Evolutionary conservation across 495 filamentous ascomycete genomes (phyloP).

Genomic region (Lichenothelia convexa): DNA sequence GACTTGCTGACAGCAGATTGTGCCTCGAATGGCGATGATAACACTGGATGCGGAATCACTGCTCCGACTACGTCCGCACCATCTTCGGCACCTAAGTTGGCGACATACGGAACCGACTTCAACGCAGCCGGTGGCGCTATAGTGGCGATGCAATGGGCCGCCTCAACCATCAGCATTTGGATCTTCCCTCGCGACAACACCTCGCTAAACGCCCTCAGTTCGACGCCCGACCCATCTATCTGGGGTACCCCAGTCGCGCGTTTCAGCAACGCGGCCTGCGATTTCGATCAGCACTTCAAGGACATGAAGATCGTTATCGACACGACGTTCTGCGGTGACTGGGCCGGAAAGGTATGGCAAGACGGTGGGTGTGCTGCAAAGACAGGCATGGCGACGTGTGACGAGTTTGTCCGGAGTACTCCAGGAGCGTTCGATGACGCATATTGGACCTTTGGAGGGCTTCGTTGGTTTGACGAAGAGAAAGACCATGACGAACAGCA

Average conservation of each 20-base stretch:
- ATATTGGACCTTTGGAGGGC: conserved; percentile 19
- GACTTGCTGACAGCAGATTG: conserved; percentile 25
- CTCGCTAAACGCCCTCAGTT: conserved; percentile 7
- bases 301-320: conserved; percentile 30
- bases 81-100: no score
- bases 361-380: conserved; percentile 7
- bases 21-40: conserved; percentile 32
- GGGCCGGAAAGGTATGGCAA: conserved; percentile 18
- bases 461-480: no score
- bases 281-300: conserved; percentile 26
- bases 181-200: conserved; percentile 9
- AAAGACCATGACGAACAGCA: no score
- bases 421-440: conserved; percentile 17
- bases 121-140: conserved; percentile 11
- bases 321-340: conserved; percentile 31
- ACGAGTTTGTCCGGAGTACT: conserved; percentile 17
- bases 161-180: conserved; percentile 8
- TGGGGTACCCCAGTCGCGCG: conserved; percentile 15
- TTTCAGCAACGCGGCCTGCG: conserved; percentile 19
- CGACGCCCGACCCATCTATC: conserved; percentile 7
- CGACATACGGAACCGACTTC: conserved; percentile 10
- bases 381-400: conserved; percentile 12
- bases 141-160: conserved; percentile 14
- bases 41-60: conserved; percentile 24
- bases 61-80: neutral